These are phyloP conservation scores for Scortechinia acanthostroma DNA, from an alignment of 2,329 filamentous ascomycete species.

Conservation along the genomic window DNA sequence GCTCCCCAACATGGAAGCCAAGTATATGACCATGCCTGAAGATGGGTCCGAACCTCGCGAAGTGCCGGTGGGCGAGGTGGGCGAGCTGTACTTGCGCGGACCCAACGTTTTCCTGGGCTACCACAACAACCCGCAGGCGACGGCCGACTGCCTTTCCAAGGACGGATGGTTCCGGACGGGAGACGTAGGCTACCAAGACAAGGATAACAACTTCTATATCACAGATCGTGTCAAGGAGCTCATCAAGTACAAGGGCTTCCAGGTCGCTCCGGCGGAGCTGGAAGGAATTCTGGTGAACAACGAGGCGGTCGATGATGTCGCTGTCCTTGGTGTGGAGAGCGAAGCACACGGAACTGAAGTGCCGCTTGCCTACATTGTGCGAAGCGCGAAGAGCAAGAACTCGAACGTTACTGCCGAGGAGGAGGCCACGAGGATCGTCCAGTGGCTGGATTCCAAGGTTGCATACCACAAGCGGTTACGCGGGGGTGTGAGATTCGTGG, in stretches of 20 bases:
- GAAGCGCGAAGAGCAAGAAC: conserved; percentile 13
- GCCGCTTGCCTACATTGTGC: conserved; percentile 59
- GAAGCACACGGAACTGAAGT: conserved; percentile 58
- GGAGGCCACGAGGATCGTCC: conserved; percentile 27
- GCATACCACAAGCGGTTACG: conserved; percentile 42
- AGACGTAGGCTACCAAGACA: conserved; percentile 75
- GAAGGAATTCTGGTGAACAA: conserved; percentile 36
- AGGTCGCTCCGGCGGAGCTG: conserved; percentile 63
- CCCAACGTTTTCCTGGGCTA: conserved; percentile 79
- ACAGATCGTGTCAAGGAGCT: conserved; percentile 76
- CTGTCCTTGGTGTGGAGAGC: conserved; percentile 57
- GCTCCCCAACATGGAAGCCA: conserved; percentile 72
- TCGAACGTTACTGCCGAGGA: conserved; percentile 23
- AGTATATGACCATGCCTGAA: conserved; percentile 64
- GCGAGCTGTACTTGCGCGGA: conserved; percentile 73
- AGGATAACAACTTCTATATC: conserved; percentile 77
- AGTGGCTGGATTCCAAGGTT: conserved; percentile 25
- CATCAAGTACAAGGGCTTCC: conserved; percentile 63
- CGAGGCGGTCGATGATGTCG: conserved; percentile 42
- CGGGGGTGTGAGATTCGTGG: conserved; percentile 64
- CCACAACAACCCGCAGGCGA: conserved; percentile 66
- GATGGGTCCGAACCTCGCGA: conserved; percentile 26
- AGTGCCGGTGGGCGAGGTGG: conserved; percentile 50
- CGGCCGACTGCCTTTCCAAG: conserved; percentile 60
- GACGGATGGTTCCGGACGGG: conserved; percentile 89